Conservation (phyloP, 306 rosid genomes). For the Echinosophora koreensis region DNA sequence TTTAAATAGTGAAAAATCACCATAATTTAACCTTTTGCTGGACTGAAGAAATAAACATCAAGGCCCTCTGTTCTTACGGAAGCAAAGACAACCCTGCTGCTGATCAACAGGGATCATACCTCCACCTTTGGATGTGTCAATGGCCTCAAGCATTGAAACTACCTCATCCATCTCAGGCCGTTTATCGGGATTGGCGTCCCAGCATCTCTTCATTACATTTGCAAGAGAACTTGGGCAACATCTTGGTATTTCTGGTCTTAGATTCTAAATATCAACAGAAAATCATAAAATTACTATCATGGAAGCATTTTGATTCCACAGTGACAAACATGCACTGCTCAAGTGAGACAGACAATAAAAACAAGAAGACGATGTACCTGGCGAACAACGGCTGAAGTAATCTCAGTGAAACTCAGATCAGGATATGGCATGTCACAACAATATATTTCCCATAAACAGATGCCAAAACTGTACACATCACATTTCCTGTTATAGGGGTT, state of each 20-base stretch:
- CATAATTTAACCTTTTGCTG: neutral
- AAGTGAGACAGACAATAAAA: neutral
- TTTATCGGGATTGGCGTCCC: conserved; percentile 87
- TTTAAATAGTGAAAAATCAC: conserved; percentile 56
- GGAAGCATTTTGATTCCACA: neutral
- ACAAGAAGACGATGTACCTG: conserved; percentile 57
- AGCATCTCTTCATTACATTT: conserved; percentile 84
- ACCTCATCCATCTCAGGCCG: conserved; percentile 93
- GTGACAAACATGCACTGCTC: neutral
- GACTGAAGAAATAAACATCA: conserved; percentile 37
- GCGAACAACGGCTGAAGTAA: conserved; percentile 87
- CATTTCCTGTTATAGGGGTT: conserved; percentile 90
- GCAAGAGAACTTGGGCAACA: conserved; percentile 84
- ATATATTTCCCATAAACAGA: conserved; percentile 84
- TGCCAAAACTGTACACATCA: conserved; percentile 84
- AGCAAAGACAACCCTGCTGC: conserved; percentile 82
- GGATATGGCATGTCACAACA: conserved; percentile 95
- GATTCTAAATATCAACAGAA: conserved; percentile 61
- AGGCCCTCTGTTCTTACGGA: conserved; percentile 75
- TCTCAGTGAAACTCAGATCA: conserved; percentile 86
- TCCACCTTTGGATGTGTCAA: conserved; percentile 88
- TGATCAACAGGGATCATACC: conserved; percentile 92
- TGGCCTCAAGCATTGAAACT: conserved; percentile 79
- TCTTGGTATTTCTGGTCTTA: conserved; percentile 88
- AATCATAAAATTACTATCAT: neutral